Evolutionary conservation across 441 rosid genomes (phyloP), one percentile per base, ranked within the genome.

Genomic region (Gossypium aridum): DNA sequence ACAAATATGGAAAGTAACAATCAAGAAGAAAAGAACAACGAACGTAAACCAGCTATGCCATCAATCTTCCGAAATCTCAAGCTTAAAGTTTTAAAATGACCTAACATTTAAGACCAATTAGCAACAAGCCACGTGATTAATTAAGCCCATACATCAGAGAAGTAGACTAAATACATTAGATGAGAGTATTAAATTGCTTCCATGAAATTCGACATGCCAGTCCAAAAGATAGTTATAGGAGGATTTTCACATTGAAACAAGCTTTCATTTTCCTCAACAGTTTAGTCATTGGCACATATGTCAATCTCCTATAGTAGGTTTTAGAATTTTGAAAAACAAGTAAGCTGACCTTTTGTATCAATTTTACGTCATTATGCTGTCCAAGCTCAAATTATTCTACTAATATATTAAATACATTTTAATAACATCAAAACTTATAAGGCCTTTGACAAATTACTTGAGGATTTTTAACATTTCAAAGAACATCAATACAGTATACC

Each of bases 401-500:
- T 47, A 67, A 14, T 9, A 16, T 9, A 8, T 51, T 1, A 12
- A 53, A 53, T 53, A 16, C 25, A 2, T 14, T 23, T 25, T 25
- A 49, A 23, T 23, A 70, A 28, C 17, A 4, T 53, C 62, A 70
- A 31, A 54, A 17, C 17, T 28, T 70, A 0, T 28, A 70, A 17
- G 49, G 28, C 73, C 49, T 16, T 53, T 10, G 10, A 70, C 13
- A 22, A 55, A 63, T 47, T 55, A 25, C 6, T 59, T n/a, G 70
- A 65, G n/a, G 71, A 60, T 7, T 34, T 17, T 26, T 2, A 61
- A 51, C 47, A 56, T 61, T 16, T 43, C 55, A 22, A 66, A 75
- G 55, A 43, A 45, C 66, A 66, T 64, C 59, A 61, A 69, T 25
- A 45, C 31, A 75, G 75, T 65, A 62, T 72, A 80, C 98, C 99